phyloP scores from a whole-genome alignment of 2,329 filamentous ascomycete species.

The Fonsecaea monophora region DNA sequence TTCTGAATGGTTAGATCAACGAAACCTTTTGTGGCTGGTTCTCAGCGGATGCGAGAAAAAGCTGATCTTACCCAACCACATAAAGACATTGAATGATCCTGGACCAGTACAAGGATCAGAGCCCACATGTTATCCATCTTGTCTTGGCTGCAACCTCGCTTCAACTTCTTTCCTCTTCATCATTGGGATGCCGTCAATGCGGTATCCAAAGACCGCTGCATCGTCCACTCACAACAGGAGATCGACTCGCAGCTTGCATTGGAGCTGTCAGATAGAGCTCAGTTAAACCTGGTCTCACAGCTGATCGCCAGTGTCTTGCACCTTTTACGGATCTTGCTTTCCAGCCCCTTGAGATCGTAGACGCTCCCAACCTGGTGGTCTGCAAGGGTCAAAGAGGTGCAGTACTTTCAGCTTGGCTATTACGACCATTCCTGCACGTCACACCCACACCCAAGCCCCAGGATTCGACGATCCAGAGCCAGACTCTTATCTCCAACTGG shows the following conservation, averaged over 20 bases:
- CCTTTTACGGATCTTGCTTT: neutral
- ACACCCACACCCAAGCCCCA: neutral
- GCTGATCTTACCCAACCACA: neutral
- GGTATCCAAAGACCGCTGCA: neutral
- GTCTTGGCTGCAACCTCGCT: constrained; percentile 1
- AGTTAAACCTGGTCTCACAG: neutral
- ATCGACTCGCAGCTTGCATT: neutral
- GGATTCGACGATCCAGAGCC: neutral
- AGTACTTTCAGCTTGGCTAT: neutral
- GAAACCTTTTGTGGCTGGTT: neutral
- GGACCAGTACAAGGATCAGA: neutral
- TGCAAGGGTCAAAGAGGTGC: neutral
- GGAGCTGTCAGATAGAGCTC: neutral
- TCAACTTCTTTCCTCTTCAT: neutral
- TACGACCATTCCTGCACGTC: neutral
- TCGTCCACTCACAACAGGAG: neutral
- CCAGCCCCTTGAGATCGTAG: neutral
- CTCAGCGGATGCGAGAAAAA: neutral
- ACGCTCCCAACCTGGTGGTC: neutral
- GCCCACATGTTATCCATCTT: neutral
- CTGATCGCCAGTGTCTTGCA: neutral
- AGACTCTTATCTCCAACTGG: neutral
- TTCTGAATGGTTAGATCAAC: neutral
- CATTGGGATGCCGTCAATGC: neutral
- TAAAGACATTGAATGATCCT: neutral